Evolutionary conservation across 257 asterid species (phyloP), one percentile per base, ranked within the genome.

Genomic region (Mentha longifolia): DNA sequence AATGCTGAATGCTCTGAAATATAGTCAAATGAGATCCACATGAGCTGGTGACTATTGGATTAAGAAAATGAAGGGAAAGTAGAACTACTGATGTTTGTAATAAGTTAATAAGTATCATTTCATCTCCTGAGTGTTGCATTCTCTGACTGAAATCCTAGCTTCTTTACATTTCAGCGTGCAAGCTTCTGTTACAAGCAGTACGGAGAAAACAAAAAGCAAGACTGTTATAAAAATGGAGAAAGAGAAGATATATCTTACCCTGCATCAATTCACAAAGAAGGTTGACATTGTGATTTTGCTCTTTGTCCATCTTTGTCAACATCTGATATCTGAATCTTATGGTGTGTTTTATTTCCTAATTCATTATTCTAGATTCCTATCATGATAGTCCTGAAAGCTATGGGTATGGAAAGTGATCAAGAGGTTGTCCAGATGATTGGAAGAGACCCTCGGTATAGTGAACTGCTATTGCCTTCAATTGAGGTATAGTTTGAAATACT

Each of bases 331-430:
- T 67, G 46, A 37, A 45, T 77, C 41, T 65, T 65, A 55, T 17
- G 67, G 46, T 9, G 31, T 39, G 47, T 69, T 51, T 41, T 33
- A 31, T 46, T 56, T 68, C 58, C 46, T 58, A 58, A 45, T 33
- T 71, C 66, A 59, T 70, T 16, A 61, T 74, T 83, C 14, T 67
- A 92, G 97, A 87, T 92, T 83, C 98, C 98, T n/a, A 91, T 94
- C 42, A 91, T 94, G 93, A 75, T 82, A 49, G 96, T 89, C 68
- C 78, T 91, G 86, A 94, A 94, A 82, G 99, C 99, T 69, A 89
- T 94, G 97, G 99, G 98, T 16, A 89, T 94, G 99, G 98, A 87
- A 80, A 88, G 95, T 77, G 98, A 91, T 82, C 99, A 94, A 85
- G 98, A 94, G 81, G 92, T 91, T 79, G 93, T 94, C 80, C 99